Base-by-base conservation (phyloP, 345 rosid species). In the Schrenkiella parvula region DNA sequence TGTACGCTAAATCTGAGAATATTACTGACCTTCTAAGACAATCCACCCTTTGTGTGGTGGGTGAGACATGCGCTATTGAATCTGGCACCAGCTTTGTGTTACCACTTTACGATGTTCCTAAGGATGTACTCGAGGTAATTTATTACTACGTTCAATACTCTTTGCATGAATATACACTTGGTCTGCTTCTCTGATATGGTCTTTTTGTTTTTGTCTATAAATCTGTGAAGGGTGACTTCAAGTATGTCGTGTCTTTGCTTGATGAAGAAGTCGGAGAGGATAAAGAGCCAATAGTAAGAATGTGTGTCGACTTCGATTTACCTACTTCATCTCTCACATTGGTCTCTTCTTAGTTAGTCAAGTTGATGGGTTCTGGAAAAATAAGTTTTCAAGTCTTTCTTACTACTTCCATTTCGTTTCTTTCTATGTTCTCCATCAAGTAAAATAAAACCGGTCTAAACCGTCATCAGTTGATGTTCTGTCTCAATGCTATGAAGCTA, bases 171-270 rank as follows among this genome's bases (percentile, higher is more conserved):
- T 50, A 50, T 11, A 50, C n/a, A 46, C 52, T 37, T n/a, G 34
- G 38, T 28, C 17, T 46, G 6, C 25, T 29, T 44, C 52, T 17
- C 31, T 44, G 25, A 63, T n/a, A n/a, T 25, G 13, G 11, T 26
- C 34, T 42, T 62, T 41, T 41, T 9, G 10, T 32, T 13, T 7
- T 3, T 13, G n/a, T 8, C 0, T 12, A 17, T 7, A 15, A 21
- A 65, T 3, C 6, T 65, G 34, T 50, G 70, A 65, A 65, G 70
- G 44, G 54, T 22, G 29, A 44, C 3, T 35, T 22, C 70, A 50
- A 32, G 15, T 48, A 50, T 50, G 44, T 15, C 2, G 47, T 65
- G 18, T 1, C 26, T 44, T 29, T 63, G 41, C 26, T 63, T 44
- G 54, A 44, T 29, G 6, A 44, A 17, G 5, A 28, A 5, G 52